Percentiles rank a stretch among this genome's conserved stretches.
These are phyloP conservation scores for Arctium lappa DNA, from an alignment of 129 eudicot species.

Conservation along the genomic window DNA sequence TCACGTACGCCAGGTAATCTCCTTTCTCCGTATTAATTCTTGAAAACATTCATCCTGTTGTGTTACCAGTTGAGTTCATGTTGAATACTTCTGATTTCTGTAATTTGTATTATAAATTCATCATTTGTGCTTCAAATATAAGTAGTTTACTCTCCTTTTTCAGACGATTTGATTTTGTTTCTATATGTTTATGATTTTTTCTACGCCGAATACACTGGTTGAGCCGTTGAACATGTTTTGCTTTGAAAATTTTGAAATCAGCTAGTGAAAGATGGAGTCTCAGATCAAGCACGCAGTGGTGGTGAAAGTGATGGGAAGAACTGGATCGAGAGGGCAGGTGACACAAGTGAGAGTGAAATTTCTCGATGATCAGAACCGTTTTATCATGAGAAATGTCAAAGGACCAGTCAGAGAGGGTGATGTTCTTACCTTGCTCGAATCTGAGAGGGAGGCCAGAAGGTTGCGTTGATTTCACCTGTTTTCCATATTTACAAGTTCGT, in stretches of 20 bases:
- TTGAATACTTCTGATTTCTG: background rate
- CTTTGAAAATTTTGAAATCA: background rate
- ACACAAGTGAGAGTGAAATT: constrained; percentile 43
- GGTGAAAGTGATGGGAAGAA: constrained; percentile 49
- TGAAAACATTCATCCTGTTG: background rate
- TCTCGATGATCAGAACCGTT: constrained; percentile 38
- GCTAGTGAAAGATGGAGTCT: constrained; percentile 31
- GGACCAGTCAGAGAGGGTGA: constrained; percentile 50
- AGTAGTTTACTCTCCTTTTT: background rate
- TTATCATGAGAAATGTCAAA: constrained; percentile 42
- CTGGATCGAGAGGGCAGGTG: constrained; percentile 50
- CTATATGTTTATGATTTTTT: background rate
- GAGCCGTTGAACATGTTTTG: background rate
- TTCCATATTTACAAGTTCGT: background rate
- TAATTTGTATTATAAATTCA: background rate
- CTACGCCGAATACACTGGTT: background rate
- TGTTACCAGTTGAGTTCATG: background rate
- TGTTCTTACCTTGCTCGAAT: constrained; percentile 46
- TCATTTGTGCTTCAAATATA: background rate
- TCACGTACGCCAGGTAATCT: background rate
- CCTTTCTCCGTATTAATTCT: background rate
- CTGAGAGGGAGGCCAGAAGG: constrained; percentile 56
- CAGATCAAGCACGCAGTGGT: constrained; percentile 43
- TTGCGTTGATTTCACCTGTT: constrained; percentile 20
- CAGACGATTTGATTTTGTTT: background rate